phyloP scores from a whole-genome alignment of 495 filamentous ascomycete species.

The Xylaria cubensis region DNA sequence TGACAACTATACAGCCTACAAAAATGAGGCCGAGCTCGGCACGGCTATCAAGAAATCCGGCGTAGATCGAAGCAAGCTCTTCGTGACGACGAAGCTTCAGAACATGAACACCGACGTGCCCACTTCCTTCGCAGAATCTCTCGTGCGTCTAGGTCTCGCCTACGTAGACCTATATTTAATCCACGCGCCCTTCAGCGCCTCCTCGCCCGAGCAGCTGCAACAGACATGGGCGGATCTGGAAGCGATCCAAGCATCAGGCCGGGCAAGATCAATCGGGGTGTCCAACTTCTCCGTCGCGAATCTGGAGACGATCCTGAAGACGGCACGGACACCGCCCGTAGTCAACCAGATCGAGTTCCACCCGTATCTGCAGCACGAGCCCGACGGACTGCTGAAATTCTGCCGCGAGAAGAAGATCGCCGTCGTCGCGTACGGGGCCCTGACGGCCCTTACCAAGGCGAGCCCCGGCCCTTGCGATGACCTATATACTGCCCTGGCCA shows the following conservation, averaged over 20 bases:
- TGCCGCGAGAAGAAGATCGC: constrained; percentile 73
- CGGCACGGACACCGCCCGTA: constrained; percentile 66
- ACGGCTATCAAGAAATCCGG: constrained; percentile 72
- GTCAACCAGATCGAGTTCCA: constrained; percentile 93
- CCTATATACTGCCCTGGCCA: constrained; percentile 64
- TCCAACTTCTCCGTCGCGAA: constrained; percentile 77
- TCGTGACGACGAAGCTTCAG: constrained; percentile 76
- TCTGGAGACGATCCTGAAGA: constrained; percentile 71
- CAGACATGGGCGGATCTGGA: constrained; percentile 80
- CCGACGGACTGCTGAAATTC: constrained; percentile 60
- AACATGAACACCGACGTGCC: constrained; percentile 64
- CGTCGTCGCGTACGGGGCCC: constrained; percentile 70
- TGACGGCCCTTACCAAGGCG: constrained; percentile 70
- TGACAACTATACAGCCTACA: constrained; percentile 62
- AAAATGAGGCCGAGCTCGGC: constrained; percentile 80
- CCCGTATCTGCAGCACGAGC: constrained; percentile 78
- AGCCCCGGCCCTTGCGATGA: constrained; percentile 72
- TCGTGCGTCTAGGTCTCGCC: constrained; percentile 75
- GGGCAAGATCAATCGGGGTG: constrained; percentile 80
- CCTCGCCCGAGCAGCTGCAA: constrained; percentile 67
- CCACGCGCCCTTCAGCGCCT: constrained; percentile 75
- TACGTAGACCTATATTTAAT: constrained; percentile 91
- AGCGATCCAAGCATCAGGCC: constrained; percentile 70
- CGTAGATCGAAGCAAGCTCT: constrained; percentile 71
- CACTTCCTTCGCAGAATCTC: constrained; percentile 71